Percentiles rank a stretch among this genome's conserved stretches.
Conservation (phyloP, 768 basidiomycete species). For the Pleurotus sapidus region DNA sequence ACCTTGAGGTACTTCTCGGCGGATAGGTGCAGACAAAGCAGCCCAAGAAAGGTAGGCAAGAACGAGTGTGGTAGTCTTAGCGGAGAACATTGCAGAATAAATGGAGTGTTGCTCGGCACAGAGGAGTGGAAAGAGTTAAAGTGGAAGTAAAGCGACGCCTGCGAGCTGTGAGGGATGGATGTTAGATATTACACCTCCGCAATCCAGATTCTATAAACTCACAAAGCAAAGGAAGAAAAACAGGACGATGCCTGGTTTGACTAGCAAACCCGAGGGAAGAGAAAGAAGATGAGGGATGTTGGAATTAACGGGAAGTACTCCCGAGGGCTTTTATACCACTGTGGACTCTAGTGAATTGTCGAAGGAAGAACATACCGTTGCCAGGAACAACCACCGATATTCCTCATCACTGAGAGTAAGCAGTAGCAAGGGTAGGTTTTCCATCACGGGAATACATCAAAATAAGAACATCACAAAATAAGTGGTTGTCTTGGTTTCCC, state of each 20-base stretch:
- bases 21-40: constrained; percentile 39
- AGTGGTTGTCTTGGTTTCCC: background rate
- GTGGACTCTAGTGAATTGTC: no score
- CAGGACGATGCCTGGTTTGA: constrained; percentile 56
- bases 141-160: constrained; percentile 23
- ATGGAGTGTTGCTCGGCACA: constrained; percentile 15
- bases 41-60: constrained; percentile 31
- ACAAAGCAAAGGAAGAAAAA: constrained; percentile 24
- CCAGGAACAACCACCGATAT: no score
- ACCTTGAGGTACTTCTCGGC: constrained; percentile 69
- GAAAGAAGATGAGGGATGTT: constrained; percentile 9
- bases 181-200: background rate
- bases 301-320: no score
- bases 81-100: constrained; percentile 28
- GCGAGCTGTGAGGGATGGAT: constrained; percentile 18
- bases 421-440: no score
- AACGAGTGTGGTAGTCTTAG: constrained; percentile 30
- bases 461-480: background rate
- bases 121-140: constrained; percentile 19
- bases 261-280: constrained; percentile 34
- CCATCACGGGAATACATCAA: background rate
- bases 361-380: no score
- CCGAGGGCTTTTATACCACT: background rate
- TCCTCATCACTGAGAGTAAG: constrained; percentile 1
- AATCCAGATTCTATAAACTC: constrained; percentile 21